Conservation (phyloP, 1,284 basidiomycete genomes). For the Naganishia sp. region DNA sequence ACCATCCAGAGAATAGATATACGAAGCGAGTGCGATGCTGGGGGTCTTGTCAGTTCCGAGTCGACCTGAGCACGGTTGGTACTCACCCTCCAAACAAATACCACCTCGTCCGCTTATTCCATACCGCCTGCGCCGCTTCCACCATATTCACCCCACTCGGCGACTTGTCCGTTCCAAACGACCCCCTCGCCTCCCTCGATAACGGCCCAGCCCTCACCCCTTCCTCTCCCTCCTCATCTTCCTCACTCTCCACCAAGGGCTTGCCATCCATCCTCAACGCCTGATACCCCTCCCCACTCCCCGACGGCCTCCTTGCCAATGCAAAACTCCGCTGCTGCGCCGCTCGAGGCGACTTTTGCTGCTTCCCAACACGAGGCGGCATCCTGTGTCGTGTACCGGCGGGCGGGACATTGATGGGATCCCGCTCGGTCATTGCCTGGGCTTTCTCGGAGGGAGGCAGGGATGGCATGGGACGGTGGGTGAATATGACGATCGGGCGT, state of each 20-base stretch:
- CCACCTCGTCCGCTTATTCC: slow-evolving; percentile 58
- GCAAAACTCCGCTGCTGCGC: slow-evolving; percentile 21
- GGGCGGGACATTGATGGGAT: slow-evolving; percentile 24
- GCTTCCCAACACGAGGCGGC: not conserved
- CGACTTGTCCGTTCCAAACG: slow-evolving; percentile 14
- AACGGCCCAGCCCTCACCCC: not conserved
- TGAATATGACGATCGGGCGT: not conserved
- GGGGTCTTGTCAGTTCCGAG: not conserved
- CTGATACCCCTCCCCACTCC: slow-evolving; percentile 19
- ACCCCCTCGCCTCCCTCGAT: not conserved
- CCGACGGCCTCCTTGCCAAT: slow-evolving; percentile 16
- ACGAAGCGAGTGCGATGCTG: slow-evolving; percentile 68
- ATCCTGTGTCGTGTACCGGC: slow-evolving; percentile 22
- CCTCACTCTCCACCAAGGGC: not conserved
- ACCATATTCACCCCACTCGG: slow-evolving; percentile 45
- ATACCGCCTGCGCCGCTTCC: slow-evolving; percentile 49
- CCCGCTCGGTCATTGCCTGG: slow-evolving; percentile 28
- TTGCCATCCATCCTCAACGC: slow-evolving; percentile 12
- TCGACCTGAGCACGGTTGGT: not conserved
- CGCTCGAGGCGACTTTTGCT: slow-evolving; percentile 1
- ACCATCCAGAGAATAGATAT: slow-evolving; percentile 73
- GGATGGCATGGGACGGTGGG: not conserved
- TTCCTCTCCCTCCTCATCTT: not conserved
- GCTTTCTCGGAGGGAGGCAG: not conserved
- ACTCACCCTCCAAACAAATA: slow-evolving; percentile 63